Evolutionary conservation across 257 asterid genomes (phyloP).

Genomic region (Nicotiana otophora): DNA sequence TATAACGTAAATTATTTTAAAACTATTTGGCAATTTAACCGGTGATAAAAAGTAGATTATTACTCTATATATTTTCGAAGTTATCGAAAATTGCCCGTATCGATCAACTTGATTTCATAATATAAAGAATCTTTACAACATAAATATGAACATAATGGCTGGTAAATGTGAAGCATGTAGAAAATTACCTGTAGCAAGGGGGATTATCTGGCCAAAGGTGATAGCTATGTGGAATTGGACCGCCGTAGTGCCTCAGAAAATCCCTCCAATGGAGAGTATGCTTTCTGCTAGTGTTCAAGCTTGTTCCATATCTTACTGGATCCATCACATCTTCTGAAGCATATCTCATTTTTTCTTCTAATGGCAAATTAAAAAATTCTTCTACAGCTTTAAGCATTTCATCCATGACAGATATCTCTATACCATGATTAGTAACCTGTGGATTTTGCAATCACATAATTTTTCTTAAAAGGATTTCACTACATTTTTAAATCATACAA

Average conservation of each 20-base stretch:
- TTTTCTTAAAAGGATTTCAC: neutral
- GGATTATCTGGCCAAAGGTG: slow-evolving; percentile 24
- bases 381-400: neutral
- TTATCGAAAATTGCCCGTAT: no score
- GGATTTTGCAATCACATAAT: neutral
- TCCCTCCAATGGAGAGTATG: slow-evolving; percentile 58
- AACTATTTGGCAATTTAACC: no score
- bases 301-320: slow-evolving; percentile 50
- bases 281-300: slow-evolving; percentile 39
- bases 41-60: no score
- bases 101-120: no score
- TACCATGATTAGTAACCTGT: neutral
- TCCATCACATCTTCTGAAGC: slow-evolving; percentile 53
- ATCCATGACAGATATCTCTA: neutral
- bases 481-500: neutral
- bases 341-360: neutral
- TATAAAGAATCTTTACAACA: neutral
- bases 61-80: no score
- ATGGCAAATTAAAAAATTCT: neutral
- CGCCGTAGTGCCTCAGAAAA: slow-evolving; percentile 49
- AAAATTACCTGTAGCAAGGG: neutral
- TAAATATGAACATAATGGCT: no score
- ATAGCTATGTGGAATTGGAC: slow-evolving; percentile 27
- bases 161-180: neutral
- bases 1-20: no score